phyloP scores from a whole-genome alignment of 2,329 filamentous ascomycete species.

The Diaporthe sp. region DNA sequence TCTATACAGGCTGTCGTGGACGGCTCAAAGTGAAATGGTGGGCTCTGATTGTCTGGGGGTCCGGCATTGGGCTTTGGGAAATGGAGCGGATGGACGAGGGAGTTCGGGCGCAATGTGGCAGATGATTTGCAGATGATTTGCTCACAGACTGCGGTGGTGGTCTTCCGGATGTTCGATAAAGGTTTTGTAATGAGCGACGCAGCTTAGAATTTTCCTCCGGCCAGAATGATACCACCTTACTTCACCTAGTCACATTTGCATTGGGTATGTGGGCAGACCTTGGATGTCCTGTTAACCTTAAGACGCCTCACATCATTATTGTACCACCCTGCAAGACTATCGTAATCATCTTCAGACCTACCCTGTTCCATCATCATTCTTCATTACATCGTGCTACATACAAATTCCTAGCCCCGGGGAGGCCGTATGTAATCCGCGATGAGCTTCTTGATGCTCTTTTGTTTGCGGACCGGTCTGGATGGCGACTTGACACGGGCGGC shows the following conservation, averaged over 20 bases:
- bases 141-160: too few relatives aligned
- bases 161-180: background rate
- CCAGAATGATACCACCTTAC: constrained; percentile 15
- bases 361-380: background rate
- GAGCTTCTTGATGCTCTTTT: constrained; percentile 30
- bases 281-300: background rate
- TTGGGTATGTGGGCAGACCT: background rate
- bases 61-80: background rate
- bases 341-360: background rate
- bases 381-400: background rate
- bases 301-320: background rate
- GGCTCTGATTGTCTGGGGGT: background rate
- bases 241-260: background rate
- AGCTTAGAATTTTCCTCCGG: background rate
- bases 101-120: background rate
- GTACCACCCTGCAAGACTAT: background rate
- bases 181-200: background rate
- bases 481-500: constrained; percentile 27
- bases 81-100: background rate
- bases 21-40: too few relatives aligned
- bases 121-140: background rate
- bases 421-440: constrained; percentile 30
- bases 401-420: background rate
- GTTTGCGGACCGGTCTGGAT: constrained; percentile 22
- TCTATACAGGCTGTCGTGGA: background rate